Conservation (phyloP, 1,139 yeast species). For the Scheffersomyces cryptocercus region DNA sequence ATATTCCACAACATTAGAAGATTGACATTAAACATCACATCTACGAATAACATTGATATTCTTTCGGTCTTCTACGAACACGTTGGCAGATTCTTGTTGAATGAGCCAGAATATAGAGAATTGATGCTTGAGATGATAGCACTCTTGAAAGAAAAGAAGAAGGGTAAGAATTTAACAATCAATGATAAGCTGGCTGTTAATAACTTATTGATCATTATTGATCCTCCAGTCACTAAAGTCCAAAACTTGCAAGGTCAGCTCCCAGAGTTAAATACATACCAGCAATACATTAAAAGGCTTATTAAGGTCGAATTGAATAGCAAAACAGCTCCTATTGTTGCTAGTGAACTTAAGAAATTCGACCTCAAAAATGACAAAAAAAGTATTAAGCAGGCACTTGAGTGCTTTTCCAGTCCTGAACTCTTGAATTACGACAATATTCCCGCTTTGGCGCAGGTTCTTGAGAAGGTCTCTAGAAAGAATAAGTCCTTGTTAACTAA, state of each 20-base stretch:
- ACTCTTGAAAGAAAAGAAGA: slow-evolving; percentile 52
- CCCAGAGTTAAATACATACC: slow-evolving; percentile 34
- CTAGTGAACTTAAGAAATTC: slow-evolving; percentile 43
- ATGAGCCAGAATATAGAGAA: slow-evolving; percentile 59
- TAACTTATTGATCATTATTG: slow-evolving; percentile 57
- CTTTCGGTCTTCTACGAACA: slow-evolving; percentile 68
- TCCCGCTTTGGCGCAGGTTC: slow-evolving; percentile 48
- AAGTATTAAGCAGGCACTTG: slow-evolving; percentile 42
- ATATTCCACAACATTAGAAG: slow-evolving; percentile 70
- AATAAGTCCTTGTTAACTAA: slow-evolving; percentile 41
- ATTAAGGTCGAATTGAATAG: slow-evolving; percentile 51
- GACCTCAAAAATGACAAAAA: slow-evolving; percentile 47
- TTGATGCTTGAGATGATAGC: slow-evolving; percentile 66
- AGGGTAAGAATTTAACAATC: slow-evolving; percentile 46
- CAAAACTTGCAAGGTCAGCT: slow-evolving; percentile 20
- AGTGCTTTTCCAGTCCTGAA: slow-evolving; percentile 63
- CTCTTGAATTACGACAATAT: slow-evolving; percentile 60
- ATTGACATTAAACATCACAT: slow-evolving; percentile 53
- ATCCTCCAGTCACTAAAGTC: slow-evolving; percentile 52
- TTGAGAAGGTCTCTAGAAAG: slow-evolving; percentile 36
- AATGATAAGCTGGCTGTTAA: slow-evolving; percentile 63
- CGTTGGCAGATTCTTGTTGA: slow-evolving; percentile 61
- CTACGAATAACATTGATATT: slow-evolving; percentile 63
- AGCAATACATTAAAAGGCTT: slow-evolving; percentile 52
- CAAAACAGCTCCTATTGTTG: slow-evolving; percentile 34